These are phyloP conservation scores for Aspergillus baeticus DNA, from an alignment of 495 filamentous ascomycete species.

Conservation along the genomic window DNA sequence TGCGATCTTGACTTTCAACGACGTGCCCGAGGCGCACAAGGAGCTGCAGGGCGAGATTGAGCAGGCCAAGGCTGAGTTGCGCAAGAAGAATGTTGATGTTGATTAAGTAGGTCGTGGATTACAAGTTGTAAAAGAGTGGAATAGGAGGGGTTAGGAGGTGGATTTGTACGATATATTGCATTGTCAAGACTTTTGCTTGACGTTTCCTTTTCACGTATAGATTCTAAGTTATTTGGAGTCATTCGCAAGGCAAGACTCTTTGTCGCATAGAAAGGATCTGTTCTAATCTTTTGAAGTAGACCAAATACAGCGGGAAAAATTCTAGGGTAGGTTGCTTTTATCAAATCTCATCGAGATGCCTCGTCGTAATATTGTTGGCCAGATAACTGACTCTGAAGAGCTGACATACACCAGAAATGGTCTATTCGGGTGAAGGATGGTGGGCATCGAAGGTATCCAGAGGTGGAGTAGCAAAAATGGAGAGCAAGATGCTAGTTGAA, in stretches of 20 bases:
- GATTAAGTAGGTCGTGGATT: conserved; percentile 31
- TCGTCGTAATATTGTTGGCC: conserved; percentile 20
- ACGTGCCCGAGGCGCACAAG: conserved; percentile 86
- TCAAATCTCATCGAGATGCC: conserved; percentile 32
- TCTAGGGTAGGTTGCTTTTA: conserved; percentile 11
- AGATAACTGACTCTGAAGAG: conserved; percentile 1
- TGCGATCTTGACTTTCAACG: conserved; percentile 94
- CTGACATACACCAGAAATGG: too few species aligned
- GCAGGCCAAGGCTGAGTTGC: conserved; percentile 50
- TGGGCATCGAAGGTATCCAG: not conserved
- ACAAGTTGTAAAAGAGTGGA: not conserved
- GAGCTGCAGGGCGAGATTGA: conserved; percentile 74
- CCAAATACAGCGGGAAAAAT: not conserved
- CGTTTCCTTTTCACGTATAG: too few species aligned
- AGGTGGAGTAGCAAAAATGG: not conserved
- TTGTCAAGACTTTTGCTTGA: not conserved
- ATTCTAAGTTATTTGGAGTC: too few species aligned
- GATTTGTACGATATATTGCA: conserved; percentile 3
- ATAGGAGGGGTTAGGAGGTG: not conserved
- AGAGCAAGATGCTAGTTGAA: not conserved
- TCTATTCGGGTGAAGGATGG: too few species aligned
- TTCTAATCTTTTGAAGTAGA: conserved; percentile 2
- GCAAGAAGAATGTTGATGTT: conserved; percentile 47
- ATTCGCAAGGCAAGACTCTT: not conserved
- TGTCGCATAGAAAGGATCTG: not conserved